phyloP scores from a whole-genome alignment of 2,329 filamentous ascomycete genomes.

The Diplodia seriata region DNA sequence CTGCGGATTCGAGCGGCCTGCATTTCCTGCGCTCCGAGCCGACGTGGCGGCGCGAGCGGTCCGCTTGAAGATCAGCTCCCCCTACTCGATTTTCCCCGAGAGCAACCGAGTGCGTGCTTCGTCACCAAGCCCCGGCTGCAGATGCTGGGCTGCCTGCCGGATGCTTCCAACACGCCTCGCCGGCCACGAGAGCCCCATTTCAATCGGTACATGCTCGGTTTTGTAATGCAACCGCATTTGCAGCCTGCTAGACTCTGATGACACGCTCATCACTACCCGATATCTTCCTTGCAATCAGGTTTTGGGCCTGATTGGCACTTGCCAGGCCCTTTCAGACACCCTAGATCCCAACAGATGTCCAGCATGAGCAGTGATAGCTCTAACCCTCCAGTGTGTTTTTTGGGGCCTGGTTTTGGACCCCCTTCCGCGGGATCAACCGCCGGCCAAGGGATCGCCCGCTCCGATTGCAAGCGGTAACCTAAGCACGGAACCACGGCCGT shows the following conservation, averaged over 20 bases:
- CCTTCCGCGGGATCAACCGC: constrained; percentile 8
- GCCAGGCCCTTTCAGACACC: background rate
- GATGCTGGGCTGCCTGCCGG: constrained; percentile 16
- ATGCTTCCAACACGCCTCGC: constrained; percentile 7
- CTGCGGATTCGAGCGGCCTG: background rate
- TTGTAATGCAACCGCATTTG: background rate
- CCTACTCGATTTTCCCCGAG: constrained; percentile 31
- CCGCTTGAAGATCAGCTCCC: constrained; percentile 15
- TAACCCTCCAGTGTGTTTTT: background rate
- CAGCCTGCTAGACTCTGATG: background rate
- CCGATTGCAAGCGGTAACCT: constrained; percentile 5
- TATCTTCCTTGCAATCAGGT: background rate
- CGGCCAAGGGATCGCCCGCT: constrained; percentile 22
- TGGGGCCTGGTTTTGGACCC: background rate
- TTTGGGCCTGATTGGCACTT: background rate
- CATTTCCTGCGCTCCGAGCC: background rate
- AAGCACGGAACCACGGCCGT: constrained; percentile 14
- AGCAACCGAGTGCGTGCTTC: constrained; percentile 29
- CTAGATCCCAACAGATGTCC: background rate
- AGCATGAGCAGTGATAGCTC: background rate
- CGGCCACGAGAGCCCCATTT: background rate
- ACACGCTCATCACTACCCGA: background rate
- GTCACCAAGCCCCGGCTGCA: constrained; percentile 26
- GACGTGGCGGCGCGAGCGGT: background rate
- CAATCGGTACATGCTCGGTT: background rate